Conservation (phyloP, 1,284 basidiomycete genomes). For the Bondarzewia mesenterica region DNA sequence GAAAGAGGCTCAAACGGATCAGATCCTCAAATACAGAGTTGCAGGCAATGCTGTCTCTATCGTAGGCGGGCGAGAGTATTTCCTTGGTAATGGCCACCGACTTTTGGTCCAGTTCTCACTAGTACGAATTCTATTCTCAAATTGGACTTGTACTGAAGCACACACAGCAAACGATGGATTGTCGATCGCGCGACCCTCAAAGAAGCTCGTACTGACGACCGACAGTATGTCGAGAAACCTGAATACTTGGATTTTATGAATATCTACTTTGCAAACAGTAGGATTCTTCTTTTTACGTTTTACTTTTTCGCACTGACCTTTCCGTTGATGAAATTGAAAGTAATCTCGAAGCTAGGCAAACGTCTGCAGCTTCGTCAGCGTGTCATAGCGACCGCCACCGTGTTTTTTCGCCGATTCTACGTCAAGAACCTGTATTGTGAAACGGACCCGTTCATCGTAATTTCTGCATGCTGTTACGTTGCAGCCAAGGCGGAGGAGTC, state of each 20-base stretch:
- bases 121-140: slow-evolving; percentile 38
- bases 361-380: slow-evolving; percentile 80
- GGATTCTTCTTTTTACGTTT: slow-evolving; percentile 13
- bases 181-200: slow-evolving; percentile 71
- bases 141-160: too few species aligned
- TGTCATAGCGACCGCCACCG: slow-evolving; percentile 86
- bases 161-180: slow-evolving; percentile 81
- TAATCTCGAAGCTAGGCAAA: slow-evolving; percentile 83
- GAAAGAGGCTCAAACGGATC: too few species aligned
- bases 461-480: slow-evolving; percentile 90
- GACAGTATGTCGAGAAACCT: slow-evolving; percentile 67
- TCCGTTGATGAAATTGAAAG: slow-evolving; percentile 28
- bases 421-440: slow-evolving; percentile 90
- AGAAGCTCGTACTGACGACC: slow-evolving; percentile 68
- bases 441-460: slow-evolving; percentile 89
- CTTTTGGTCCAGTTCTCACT: slow-evolving; percentile 70
- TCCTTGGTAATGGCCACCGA: slow-evolving; percentile 57
- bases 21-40: neutral
- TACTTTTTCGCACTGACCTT: neutral
- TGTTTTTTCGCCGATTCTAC: slow-evolving; percentile 95
- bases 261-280: slow-evolving; percentile 82
- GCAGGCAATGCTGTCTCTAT: neutral
- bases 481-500: slow-evolving; percentile 97
- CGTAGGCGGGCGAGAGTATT: neutral
- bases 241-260: slow-evolving; percentile 72